Evolutionary conservation across 1,284 basidiomycete genomes (phyloP).

Genomic region (Ustilago cynodontis): DNA sequence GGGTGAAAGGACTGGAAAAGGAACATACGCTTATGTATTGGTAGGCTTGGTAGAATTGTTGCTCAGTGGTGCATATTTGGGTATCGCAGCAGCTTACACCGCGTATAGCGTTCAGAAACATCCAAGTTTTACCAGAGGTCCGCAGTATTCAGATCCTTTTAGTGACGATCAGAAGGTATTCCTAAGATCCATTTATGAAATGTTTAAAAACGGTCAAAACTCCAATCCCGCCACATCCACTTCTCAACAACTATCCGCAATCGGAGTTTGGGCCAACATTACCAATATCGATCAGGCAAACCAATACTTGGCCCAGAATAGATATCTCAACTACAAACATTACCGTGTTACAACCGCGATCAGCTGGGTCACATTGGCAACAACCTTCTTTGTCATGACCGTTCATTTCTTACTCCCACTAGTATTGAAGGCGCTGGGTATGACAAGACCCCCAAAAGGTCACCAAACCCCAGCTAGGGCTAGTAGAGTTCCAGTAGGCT

Average conservation of each 20-base stretch:
- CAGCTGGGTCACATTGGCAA: conserved; percentile 54
- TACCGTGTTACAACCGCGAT: conserved; percentile 54
- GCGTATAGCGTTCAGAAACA: conserved; percentile 48
- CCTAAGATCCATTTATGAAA: conserved; percentile 39
- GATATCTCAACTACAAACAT: conserved; percentile 54
- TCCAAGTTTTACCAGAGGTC: conserved; percentile 32
- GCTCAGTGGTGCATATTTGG: conserved; percentile 49
- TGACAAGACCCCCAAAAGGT: conserved; percentile 51
- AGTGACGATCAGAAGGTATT: conserved; percentile 34
- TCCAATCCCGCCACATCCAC: conserved; percentile 34
- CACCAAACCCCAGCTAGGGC: conserved; percentile 8
- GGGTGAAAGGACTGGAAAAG: conserved; percentile 59
- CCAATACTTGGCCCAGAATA: conserved; percentile 36
- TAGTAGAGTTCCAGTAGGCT: conserved; percentile 19
- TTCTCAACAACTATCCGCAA: conserved; percentile 18
- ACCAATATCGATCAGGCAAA: conserved; percentile 46
- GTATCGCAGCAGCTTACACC: conserved; percentile 51
- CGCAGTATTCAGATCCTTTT: conserved; percentile 52
- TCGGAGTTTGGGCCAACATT: conserved; percentile 43
- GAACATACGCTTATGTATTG: conserved; percentile 53
- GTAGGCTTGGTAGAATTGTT: conserved; percentile 51
- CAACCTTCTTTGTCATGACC: conserved; percentile 59
- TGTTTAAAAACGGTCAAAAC: conserved; percentile 29
- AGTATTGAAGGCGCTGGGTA: conserved; percentile 50
- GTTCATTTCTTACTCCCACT: conserved; percentile 62